Percentiles rank a stretch among this genome's conserved stretches.
phyloP scores from a whole-genome alignment of 2,329 filamentous ascomycete genomes.

The Curvularia verruculosa region DNA sequence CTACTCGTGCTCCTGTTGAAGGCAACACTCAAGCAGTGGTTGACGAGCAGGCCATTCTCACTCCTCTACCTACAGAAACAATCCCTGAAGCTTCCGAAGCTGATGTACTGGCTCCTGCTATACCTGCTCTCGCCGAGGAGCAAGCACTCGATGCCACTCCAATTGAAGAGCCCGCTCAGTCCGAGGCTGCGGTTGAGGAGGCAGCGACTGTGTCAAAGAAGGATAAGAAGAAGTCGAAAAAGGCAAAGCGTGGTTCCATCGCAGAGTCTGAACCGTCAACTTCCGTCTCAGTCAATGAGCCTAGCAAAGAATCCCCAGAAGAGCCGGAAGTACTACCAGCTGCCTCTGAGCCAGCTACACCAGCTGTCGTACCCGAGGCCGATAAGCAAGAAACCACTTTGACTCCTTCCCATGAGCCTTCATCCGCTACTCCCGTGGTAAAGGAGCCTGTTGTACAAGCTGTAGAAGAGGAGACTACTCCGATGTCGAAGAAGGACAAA shows the following conservation, averaged over 20 bases:
- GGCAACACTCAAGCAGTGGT: background rate
- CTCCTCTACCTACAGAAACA: background rate
- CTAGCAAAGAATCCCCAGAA: slow-evolving; percentile 7
- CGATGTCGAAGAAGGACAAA: slow-evolving; percentile 28
- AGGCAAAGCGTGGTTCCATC: slow-evolving; percentile 25
- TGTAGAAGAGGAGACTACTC: slow-evolving; percentile 13
- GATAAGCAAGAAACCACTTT: background rate
- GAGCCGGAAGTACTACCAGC: background rate
- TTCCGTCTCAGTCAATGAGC: slow-evolving; percentile 11
- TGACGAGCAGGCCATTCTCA: background rate
- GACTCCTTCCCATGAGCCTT: background rate
- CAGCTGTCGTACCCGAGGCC: background rate
- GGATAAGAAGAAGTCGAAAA: slow-evolving; percentile 33
- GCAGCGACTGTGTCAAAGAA: slow-evolving; percentile 13
- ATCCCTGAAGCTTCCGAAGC: background rate
- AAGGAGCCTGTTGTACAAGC: slow-evolving; percentile 2
- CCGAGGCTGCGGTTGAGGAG: background rate
- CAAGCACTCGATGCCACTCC: background rate
- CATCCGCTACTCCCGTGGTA: background rate
- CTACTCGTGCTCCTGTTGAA: background rate
- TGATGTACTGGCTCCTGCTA: background rate
- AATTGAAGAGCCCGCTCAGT: background rate
- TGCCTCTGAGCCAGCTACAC: background rate
- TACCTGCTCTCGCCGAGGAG: background rate
- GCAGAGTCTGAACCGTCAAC: slow-evolving; percentile 15